phyloP scores from a whole-genome alignment of 306 rosid species.

The Cucumis melo region DNA sequence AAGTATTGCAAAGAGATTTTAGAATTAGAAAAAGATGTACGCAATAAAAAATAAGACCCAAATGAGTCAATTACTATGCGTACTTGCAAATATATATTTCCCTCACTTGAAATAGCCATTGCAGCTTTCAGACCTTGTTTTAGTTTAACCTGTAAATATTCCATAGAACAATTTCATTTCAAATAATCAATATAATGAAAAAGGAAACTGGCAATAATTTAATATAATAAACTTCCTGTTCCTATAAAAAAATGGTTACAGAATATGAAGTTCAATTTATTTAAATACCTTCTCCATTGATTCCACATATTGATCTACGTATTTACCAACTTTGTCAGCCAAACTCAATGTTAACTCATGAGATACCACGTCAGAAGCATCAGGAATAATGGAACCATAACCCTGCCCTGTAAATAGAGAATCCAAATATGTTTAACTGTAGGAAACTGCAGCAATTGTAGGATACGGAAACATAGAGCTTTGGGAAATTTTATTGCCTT shows the following conservation, averaged over 20 bases:
- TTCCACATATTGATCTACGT: conserved; percentile 63
- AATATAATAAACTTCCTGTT: neutral
- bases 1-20: neutral
- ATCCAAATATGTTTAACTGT: neutral
- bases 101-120: conserved; percentile 80
- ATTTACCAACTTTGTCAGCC: conserved; percentile 50
- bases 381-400: conserved; percentile 63
- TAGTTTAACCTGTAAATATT: conserved; percentile 54
- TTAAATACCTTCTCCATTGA: conserved; percentile 74
- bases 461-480: neutral
- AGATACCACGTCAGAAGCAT: conserved; percentile 31
- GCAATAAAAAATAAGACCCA: neutral
- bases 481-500: neutral
- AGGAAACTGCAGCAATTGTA: neutral
- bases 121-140: conserved; percentile 87
- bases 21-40: neutral
- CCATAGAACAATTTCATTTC: neutral
- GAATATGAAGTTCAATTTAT: neutral
- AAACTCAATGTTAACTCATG: conserved; percentile 46
- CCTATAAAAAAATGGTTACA: neutral
- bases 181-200: neutral
- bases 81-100: conserved; percentile 87
- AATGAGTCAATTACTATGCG: conserved; percentile 7
- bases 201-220: neutral
- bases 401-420: conserved; percentile 51